phyloP scores from a whole-genome alignment of 2,329 filamentous ascomycete genomes.

The Trichoderma koningii region DNA sequence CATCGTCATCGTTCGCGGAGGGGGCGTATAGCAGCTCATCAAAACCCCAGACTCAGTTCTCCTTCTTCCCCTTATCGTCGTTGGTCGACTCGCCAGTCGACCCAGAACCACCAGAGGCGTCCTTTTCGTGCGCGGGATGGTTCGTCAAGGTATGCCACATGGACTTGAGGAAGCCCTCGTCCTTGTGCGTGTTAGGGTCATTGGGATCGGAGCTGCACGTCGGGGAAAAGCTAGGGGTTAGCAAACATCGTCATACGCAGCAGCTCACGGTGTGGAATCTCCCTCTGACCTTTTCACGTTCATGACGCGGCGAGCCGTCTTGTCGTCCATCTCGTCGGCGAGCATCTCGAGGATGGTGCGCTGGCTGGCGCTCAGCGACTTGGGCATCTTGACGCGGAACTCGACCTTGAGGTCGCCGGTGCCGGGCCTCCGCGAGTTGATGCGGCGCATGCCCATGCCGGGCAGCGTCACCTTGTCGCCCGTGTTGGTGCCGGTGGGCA shows the following conservation, averaged over 20 bases:
- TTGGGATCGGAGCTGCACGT: constrained; percentile 29
- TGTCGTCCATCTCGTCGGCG: constrained; percentile 93
- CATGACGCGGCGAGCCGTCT: constrained; percentile 90
- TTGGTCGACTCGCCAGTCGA: constrained; percentile 29
- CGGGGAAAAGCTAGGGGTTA: background rate
- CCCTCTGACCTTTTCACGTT: constrained; percentile 58
- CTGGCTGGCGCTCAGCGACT: constrained; percentile 89
- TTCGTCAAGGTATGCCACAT: constrained; percentile 93
- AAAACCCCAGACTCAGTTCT: constrained; percentile 39
- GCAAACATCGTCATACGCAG: background rate
- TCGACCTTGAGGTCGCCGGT: constrained; percentile 88
- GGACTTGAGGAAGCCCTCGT: constrained; percentile 88
- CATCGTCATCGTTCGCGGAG: constrained; percentile 31
- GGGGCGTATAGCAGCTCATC: constrained; percentile 28
- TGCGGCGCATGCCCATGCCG: constrained; percentile 92
- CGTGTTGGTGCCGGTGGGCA: constrained; percentile 86
- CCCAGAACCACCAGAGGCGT: constrained; percentile 35
- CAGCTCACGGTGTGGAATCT: constrained; percentile 18
- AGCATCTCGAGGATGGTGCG: constrained; percentile 92
- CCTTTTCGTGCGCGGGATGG: constrained; percentile 59
- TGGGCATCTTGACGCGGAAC: constrained; percentile 94
- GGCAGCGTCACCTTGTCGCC: constrained; percentile 87
- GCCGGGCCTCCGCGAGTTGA: constrained; percentile 66
- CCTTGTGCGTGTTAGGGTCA: constrained; percentile 61
- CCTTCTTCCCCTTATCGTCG: constrained; percentile 37